phyloP scores from a whole-genome alignment of 495 filamentous ascomycete genomes.

The Penicillium taxi region DNA sequence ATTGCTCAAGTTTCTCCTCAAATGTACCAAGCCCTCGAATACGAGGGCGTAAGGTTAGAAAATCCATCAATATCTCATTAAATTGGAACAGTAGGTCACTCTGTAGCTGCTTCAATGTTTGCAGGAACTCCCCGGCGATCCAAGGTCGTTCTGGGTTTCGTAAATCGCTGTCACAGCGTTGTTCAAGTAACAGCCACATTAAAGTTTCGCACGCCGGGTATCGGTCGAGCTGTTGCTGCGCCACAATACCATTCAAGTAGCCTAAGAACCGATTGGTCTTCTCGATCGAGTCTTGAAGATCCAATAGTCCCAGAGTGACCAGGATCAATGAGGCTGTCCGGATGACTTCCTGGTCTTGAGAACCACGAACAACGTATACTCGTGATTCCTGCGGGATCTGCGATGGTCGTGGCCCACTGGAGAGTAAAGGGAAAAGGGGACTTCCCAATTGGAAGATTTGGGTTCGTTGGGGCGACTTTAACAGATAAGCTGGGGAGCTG shows the following conservation, averaged over 20 bases:
- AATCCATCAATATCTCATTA: slow-evolving; percentile 37
- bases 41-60: slow-evolving; percentile 26
- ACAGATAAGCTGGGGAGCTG: slow-evolving; percentile 20
- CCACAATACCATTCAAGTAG: slow-evolving; percentile 19
- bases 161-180: slow-evolving; percentile 30
- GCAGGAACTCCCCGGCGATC: slow-evolving; percentile 32
- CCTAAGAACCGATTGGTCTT: slow-evolving; percentile 31
- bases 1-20: slow-evolving; percentile 28
- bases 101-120: slow-evolving; percentile 30
- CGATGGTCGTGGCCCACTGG: slow-evolving; percentile 39
- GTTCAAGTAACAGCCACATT: slow-evolving; percentile 36
- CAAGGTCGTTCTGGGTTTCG: slow-evolving; percentile 33
- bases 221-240: slow-evolving; percentile 30
- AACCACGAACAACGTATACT: slow-evolving; percentile 32
- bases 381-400: slow-evolving; percentile 32
- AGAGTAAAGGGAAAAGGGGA: slow-evolving; percentile 35
- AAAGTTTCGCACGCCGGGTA: slow-evolving; percentile 38
- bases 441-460: slow-evolving; percentile 34
- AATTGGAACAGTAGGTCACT: slow-evolving; percentile 37
- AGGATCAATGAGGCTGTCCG: slow-evolving; percentile 37
- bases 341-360: slow-evolving; percentile 31
- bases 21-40: slow-evolving; percentile 30
- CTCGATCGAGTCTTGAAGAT: slow-evolving; percentile 25
- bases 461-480: slow-evolving; percentile 23
- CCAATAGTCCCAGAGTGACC: slow-evolving; percentile 34